Percentiles rank a stretch among this genome's conserved stretches.
Evolutionary conservation across 352 stramenopile genomes (phyloP).

Genomic region (Phytophthora melonis): DNA sequence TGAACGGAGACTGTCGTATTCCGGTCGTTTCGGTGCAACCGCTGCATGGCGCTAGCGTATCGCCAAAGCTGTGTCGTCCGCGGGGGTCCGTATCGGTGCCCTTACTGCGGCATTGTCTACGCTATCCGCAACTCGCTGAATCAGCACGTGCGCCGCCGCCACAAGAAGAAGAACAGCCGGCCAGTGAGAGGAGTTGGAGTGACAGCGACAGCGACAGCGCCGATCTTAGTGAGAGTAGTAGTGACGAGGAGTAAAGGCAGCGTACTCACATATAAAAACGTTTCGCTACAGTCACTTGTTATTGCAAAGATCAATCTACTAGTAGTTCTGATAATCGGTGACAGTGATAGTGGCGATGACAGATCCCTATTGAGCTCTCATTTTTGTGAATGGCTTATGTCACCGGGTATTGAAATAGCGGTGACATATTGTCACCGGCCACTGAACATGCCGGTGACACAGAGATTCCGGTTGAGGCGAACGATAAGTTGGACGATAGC

Average conservation of each 20-base stretch:
- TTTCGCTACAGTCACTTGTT: neutral
- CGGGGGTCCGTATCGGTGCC: neutral
- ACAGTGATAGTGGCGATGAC: too few species aligned
- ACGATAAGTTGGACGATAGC: neutral
- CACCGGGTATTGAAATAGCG: too few species aligned
- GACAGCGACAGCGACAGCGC: neutral
- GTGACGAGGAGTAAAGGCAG: neutral
- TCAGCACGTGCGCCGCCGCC: conserved; percentile 3
- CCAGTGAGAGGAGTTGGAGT: neutral
- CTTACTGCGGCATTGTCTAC: neutral
- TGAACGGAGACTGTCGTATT: neutral
- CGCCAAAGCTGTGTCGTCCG: neutral
- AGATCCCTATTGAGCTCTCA: too few species aligned
- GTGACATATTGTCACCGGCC: too few species aligned
- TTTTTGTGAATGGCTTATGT: too few species aligned
- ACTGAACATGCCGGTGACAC: too few species aligned
- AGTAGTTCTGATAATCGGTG: neutral
- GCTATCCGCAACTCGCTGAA: conserved; percentile 6
- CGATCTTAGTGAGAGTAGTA: neutral
- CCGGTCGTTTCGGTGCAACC: neutral
- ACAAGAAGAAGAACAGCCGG: neutral
- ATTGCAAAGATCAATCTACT: neutral
- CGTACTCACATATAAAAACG: neutral
- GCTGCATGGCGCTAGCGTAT: neutral
- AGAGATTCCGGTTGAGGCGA: too few species aligned